phyloP scores from a whole-genome alignment of 2,329 filamentous ascomycete species.

The Geosmithia flava region DNA sequence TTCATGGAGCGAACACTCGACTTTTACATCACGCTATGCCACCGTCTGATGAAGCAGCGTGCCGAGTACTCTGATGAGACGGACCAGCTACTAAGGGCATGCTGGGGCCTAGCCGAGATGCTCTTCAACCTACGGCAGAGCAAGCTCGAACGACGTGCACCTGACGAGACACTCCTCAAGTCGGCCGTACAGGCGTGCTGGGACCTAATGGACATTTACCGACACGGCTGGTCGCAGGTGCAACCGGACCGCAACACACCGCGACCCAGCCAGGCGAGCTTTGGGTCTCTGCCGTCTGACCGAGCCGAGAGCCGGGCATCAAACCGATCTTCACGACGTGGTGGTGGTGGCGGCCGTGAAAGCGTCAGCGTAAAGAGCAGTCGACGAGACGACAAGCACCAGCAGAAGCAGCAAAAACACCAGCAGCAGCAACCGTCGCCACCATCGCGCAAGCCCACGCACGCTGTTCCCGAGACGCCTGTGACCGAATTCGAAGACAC shows the following conservation, averaged over 20 bases:
- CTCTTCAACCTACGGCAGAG: slow-evolving; percentile 83
- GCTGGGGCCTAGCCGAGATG: slow-evolving; percentile 87
- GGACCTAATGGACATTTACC: slow-evolving; percentile 88
- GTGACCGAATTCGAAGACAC: slow-evolving; percentile 94
- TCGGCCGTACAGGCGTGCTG: slow-evolving; percentile 89
- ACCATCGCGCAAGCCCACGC: slow-evolving; percentile 6
- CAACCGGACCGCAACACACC: slow-evolving; percentile 79
- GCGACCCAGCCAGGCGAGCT: slow-evolving; percentile 64
- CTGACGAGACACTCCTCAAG: slow-evolving; percentile 74
- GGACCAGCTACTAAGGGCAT: slow-evolving; percentile 71
- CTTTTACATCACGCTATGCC: slow-evolving; percentile 88
- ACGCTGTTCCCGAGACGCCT: slow-evolving; percentile 67
- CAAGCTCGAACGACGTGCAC: slow-evolving; percentile 55
- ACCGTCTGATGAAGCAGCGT: slow-evolving; percentile 91
- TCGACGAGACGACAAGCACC: not conserved
- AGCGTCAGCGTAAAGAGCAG: slow-evolving; percentile 39
- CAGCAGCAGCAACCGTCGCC: slow-evolving; percentile 14
- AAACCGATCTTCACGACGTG: slow-evolving; percentile 30
- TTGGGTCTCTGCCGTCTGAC: slow-evolving; percentile 19
- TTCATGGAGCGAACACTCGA: slow-evolving; percentile 86
- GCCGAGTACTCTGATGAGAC: slow-evolving; percentile 69
- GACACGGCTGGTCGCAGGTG: slow-evolving; percentile 82
- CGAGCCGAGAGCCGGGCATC: slow-evolving; percentile 29
- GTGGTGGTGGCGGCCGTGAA: slow-evolving; percentile 33
- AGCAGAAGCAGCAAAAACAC: slow-evolving; percentile 12